Conservation (phyloP, 2,329 filamentous ascomycete species). For the Didymella segeticola region DNA sequence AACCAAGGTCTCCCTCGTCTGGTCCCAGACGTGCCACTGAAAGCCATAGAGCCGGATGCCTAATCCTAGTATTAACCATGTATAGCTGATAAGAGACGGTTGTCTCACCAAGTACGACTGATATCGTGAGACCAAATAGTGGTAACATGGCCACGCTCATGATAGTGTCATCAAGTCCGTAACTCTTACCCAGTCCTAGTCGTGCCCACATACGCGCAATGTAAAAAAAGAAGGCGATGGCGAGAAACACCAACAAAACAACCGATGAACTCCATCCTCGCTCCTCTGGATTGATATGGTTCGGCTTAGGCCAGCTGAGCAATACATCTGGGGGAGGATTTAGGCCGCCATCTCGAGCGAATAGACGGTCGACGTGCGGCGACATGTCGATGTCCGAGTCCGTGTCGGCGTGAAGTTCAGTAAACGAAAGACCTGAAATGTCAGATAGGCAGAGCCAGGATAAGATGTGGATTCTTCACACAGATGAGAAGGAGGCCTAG, state of each 20-base stretch:
- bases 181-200: slow-evolving; percentile 52
- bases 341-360: slow-evolving; percentile 37
- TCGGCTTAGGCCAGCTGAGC: slow-evolving; percentile 55
- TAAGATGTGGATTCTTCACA: slow-evolving; percentile 10
- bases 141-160: slow-evolving; percentile 54
- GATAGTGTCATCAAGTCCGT: slow-evolving; percentile 57
- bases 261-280: slow-evolving; percentile 54
- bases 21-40: slow-evolving; percentile 45
- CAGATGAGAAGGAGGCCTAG: slow-evolving; percentile 3
- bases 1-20: slow-evolving; percentile 30
- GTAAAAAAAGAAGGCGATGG: slow-evolving; percentile 51
- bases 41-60: slow-evolving; percentile 39
- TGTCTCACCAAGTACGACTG: slow-evolving; percentile 34
- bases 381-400: slow-evolving; percentile 2
- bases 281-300: slow-evolving; percentile 55
- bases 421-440: background rate
- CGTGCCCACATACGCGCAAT: slow-evolving; percentile 57
- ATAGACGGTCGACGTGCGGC: slow-evolving; percentile 16
- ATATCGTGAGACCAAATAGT: slow-evolving; percentile 40
- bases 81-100: too few relatives aligned
- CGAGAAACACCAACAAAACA: slow-evolving; percentile 50
- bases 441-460: background rate
- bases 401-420: background rate
- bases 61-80: slow-evolving; percentile 21
- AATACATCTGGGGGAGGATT: slow-evolving; percentile 52